Conservation (phyloP, 2,329 filamentous ascomycete genomes). For the Curvularia eragrostidis region DNA sequence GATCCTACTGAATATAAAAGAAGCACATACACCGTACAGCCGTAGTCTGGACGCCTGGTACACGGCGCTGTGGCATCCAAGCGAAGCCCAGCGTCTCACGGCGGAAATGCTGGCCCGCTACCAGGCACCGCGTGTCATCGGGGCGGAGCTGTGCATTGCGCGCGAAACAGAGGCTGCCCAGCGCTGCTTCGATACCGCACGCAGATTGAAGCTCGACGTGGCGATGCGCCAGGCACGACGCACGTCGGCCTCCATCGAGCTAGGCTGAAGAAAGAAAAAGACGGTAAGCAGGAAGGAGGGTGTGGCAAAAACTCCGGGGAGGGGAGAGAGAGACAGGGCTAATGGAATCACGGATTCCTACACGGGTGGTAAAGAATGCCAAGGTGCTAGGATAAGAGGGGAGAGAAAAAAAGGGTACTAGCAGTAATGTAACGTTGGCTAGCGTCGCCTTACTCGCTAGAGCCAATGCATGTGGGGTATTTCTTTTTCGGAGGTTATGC, state of each 20-base stretch:
- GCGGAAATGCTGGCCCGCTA: background rate
- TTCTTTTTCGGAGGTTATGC: background rate
- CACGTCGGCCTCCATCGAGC: too few relatives aligned
- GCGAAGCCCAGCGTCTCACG: slow-evolving; percentile 6
- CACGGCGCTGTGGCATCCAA: slow-evolving; percentile 7
- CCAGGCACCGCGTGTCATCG: slow-evolving; percentile 4
- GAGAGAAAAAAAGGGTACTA: too few relatives aligned
- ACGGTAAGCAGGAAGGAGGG: background rate
- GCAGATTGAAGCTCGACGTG: background rate
- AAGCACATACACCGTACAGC: slow-evolving; percentile 18
- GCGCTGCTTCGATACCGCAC: background rate
- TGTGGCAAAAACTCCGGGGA: too few relatives aligned
- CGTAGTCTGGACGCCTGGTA: slow-evolving; percentile 24
- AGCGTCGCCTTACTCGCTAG: background rate
- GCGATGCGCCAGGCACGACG: too few relatives aligned
- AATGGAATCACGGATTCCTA: too few relatives aligned
- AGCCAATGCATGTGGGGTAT: background rate
- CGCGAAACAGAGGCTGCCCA: background rate
- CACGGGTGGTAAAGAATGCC: too few relatives aligned
- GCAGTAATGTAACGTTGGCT: too few relatives aligned
- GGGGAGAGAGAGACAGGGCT: too few relatives aligned
- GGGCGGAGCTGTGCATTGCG: slow-evolving; percentile 6
- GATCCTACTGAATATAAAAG: background rate
- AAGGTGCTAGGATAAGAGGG: too few relatives aligned
- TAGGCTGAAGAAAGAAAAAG: too few relatives aligned